Evolutionary conservation across 192 early-diverging fungal species (phyloP).

Genomic region (Backusella westeae): DNA sequence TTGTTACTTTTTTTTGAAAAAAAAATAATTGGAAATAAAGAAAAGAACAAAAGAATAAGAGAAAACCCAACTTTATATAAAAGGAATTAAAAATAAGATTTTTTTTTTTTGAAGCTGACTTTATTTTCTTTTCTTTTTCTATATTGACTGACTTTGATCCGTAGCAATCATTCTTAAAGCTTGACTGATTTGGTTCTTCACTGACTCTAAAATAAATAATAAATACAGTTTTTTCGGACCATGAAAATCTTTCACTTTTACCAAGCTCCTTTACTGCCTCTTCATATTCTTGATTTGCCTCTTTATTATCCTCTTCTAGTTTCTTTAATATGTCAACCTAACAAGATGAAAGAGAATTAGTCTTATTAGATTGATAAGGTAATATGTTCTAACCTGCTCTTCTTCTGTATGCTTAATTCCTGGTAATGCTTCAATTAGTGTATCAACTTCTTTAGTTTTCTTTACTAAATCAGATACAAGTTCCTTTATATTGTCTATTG

Average conservation of each 20-base stretch:
- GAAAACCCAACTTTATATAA: neutral
- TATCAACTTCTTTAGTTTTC: constrained; percentile 53
- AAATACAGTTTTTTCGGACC: neutral
- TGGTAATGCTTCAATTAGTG: constrained; percentile 46
- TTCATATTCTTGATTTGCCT: constrained; percentile 42
- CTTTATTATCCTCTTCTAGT: constrained; percentile 42
- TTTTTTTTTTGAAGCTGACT: constrained; percentile 8
- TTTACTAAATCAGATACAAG: constrained; percentile 48
- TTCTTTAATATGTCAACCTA: constrained; percentile 35
- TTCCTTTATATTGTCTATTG: constrained; percentile 44
- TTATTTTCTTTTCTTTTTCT: neutral
- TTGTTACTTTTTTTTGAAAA: neutral
- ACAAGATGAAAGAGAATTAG: neutral
- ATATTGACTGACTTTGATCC: constrained; percentile 33
- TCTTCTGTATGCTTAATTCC: constrained; percentile 44
- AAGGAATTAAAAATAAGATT: neutral
- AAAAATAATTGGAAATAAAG: neutral
- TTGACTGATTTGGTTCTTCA: constrained; percentile 42
- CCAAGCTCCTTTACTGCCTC: constrained; percentile 41
- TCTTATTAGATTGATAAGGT: neutral
- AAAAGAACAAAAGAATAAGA: neutral
- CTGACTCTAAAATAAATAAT: constrained; percentile 21
- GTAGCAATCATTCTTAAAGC: constrained; percentile 43
- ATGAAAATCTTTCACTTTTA: neutral
- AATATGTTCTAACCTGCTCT: constrained; percentile 33